phyloP scores from a whole-genome alignment of 1,284 basidiomycete species.

The Baeospora myosura region DNA sequence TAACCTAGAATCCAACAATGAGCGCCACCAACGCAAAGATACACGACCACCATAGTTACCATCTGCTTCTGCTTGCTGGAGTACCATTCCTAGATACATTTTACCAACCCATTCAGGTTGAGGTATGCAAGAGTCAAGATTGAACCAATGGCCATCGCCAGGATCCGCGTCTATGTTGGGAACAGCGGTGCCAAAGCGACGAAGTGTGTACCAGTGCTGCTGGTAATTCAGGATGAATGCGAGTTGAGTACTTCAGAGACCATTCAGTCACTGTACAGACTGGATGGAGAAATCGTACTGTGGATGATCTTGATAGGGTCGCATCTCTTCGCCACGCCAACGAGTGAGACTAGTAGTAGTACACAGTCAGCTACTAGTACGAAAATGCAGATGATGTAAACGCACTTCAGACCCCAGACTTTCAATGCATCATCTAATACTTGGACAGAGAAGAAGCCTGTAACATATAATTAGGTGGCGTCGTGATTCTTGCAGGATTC shows the following conservation, averaged over 20 bases:
- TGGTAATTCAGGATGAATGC: slow-evolving; percentile 86
- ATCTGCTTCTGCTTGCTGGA: slow-evolving; percentile 82
- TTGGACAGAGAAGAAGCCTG: slow-evolving; percentile 84
- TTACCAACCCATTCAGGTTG: slow-evolving; percentile 79
- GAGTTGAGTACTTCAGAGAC: slow-evolving; percentile 71
- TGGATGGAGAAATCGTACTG: slow-evolving; percentile 46
- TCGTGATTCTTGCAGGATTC: too few species aligned
- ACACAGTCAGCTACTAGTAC: neutral
- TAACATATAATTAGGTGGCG: slow-evolving; percentile 2
- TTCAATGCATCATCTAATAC: slow-evolving; percentile 76
- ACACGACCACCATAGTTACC: too few species aligned
- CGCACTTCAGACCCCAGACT: slow-evolving; percentile 76
- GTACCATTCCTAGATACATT: slow-evolving; percentile 77
- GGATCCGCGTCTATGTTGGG: slow-evolving; percentile 34
- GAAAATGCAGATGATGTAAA: slow-evolving; percentile 10
- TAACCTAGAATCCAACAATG: too few species aligned
- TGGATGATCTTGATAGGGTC: slow-evolving; percentile 65
- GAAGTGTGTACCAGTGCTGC: slow-evolving; percentile 86
- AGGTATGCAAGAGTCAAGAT: slow-evolving; percentile 75
- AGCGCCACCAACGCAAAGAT: slow-evolving; percentile 5
- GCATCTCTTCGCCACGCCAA: slow-evolving; percentile 84
- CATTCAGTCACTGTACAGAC: slow-evolving; percentile 2
- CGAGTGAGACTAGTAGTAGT: slow-evolving; percentile 48
- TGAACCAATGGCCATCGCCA: slow-evolving; percentile 77
- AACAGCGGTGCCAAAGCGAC: slow-evolving; percentile 64